Base-by-base conservation (phyloP, 129 eudicot species). In the Ambrosia artemisiifolia region DNA sequence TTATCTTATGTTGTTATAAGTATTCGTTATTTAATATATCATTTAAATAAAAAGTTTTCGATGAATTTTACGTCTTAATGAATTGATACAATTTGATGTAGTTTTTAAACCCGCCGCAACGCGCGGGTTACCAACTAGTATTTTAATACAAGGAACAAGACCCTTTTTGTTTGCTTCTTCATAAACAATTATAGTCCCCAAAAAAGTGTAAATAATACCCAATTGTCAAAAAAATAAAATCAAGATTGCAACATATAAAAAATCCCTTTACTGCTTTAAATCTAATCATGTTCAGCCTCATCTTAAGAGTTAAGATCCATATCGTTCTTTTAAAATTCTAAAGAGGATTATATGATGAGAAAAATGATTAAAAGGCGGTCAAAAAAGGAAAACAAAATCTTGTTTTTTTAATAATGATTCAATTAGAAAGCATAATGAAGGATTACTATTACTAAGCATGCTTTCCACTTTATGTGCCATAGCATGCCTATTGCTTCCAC, bases 401-500 rank as follows among this genome's bases (percentile, higher is more conserved):
- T 28, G 73, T 24, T 73, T 55, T 55, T 40, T 30, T 5, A 33
- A 0, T 6, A 14, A 65, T 32, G 53, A 75, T 50, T 65, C 67
- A 43, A 50, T 64, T 49, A 65, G 11, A 65, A 75, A 54, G 47
- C 67, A 75, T 30, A 75, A 75, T 75, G 47, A 75, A 65, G 44
- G 18, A n/a, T 65, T 65, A 40, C 79, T 75, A 75, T 75, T 19
- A 65, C 65, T 40, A 75, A 75, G 67, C 79, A 75, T 75, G 79
- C 67, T 55, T 65, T 40, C 2, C 57, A 65, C 54, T 74, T 73
- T 74, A 74, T 63, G 70, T 73, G 61, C 77, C 61, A 46, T 44
- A 18, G 63, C 79, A 75, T 40, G 79, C 79, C 79, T 65, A 64
- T 20, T 40, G 56, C 6, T 35, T 38, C 54, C 72, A 55, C 66